A percentile compares a stretch with the other conserved stretches of the same genome.
These are phyloP conservation scores for Erythrophleum fordii DNA, from an alignment of 306 rosid genomes.

Conservation along the genomic window DNA sequence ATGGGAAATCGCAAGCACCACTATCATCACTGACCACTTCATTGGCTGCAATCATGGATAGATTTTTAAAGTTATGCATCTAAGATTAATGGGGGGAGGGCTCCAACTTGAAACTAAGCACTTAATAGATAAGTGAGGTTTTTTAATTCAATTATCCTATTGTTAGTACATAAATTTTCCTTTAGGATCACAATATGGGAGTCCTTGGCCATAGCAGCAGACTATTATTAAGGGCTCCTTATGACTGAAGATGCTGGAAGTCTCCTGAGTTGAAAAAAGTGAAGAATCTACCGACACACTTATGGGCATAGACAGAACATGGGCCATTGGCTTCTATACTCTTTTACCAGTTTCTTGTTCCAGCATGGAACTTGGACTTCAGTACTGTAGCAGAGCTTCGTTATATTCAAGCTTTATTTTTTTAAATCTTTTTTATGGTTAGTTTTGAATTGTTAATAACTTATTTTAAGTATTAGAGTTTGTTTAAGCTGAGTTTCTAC, in stretches of 20 bases:
- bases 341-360: neutral
- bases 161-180: neutral
- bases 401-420: no score
- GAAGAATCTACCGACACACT: neutral
- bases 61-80: no score
- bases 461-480: neutral
- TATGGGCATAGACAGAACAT: neutral
- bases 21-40: no score
- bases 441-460: neutral
- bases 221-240: neutral
- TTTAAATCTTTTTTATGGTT: no score
- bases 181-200: neutral
- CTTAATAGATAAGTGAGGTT: conserved; percentile 12
- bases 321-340: neutral
- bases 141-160: neutral
- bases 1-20: no score
- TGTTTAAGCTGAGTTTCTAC: neutral
- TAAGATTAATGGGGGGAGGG: no score
- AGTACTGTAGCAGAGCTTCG: neutral
- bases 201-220: neutral
- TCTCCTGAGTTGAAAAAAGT: neutral
- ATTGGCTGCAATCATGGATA: no score
- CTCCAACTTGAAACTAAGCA: neutral
- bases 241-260: neutral
- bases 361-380: neutral